Conservation (phyloP, 257 asterid species). For the Striga asiatica region DNA sequence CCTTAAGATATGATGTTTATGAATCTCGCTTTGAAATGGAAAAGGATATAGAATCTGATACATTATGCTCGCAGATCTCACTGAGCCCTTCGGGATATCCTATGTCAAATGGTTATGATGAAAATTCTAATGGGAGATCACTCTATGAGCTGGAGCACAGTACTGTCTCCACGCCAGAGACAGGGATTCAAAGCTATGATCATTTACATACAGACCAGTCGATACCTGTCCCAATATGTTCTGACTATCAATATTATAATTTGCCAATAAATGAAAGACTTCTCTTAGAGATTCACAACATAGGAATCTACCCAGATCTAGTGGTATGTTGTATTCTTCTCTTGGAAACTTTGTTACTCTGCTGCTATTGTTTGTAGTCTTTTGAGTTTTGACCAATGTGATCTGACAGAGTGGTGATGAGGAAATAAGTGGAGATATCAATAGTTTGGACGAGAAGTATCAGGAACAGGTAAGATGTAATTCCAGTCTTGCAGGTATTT, state of each 20-base stretch:
- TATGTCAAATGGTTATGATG: conserved; percentile 40
- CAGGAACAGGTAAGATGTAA: conserved; percentile 53
- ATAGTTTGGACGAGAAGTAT: conserved; percentile 46
- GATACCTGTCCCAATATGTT: conserved; percentile 31
- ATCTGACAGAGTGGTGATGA: conserved; percentile 49
- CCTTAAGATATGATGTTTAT: conserved; percentile 28
- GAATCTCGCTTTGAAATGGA: conserved; percentile 47
- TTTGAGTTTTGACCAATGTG: conserved; percentile 36
- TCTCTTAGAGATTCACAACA: conserved; percentile 58
- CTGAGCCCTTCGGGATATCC: conserved; percentile 33
- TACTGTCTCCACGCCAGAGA: conserved; percentile 24
- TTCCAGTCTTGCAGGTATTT: conserved; percentile 5
- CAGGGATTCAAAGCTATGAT: conserved; percentile 31
- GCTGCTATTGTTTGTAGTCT: conserved; percentile 18
- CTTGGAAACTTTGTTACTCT: conserved; percentile 4
- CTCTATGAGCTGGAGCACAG: conserved; percentile 37
- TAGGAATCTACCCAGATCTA: conserved; percentile 73
- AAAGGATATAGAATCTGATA: conserved; percentile 36
- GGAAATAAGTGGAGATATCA: conserved; percentile 47
- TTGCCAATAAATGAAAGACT: conserved; percentile 69
- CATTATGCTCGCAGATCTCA: conserved; percentile 27
- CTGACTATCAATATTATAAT: conserved; percentile 52
- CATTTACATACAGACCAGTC: conserved; percentile 31
- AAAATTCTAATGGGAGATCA: conserved; percentile 32
- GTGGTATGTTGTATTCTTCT: conserved; percentile 42